A percentile compares a stretch with the other conserved stretches of the same genome.
phyloP scores from a whole-genome alignment of 2,329 filamentous ascomycete species.

The Ampelomyces quisqualis region DNA sequence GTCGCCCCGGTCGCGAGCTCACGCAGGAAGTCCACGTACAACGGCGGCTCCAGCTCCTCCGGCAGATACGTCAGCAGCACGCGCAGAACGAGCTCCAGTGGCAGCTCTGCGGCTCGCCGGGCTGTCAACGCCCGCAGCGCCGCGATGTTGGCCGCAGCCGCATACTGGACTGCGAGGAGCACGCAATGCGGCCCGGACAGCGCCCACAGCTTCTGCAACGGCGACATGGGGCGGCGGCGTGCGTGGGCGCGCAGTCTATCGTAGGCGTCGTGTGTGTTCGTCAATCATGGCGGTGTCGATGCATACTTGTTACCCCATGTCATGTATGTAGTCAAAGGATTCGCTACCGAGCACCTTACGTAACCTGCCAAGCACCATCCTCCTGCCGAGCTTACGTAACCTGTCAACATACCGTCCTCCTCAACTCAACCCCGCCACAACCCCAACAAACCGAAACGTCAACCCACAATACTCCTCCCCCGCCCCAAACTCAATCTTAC shows the following conservation, averaged over 20 bases:
- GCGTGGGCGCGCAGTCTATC: neutral
- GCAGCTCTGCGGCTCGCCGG: slow-evolving; percentile 59
- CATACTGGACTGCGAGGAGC: slow-evolving; percentile 70
- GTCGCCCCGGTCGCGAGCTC: slow-evolving; percentile 56
- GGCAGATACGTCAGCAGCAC: slow-evolving; percentile 77
- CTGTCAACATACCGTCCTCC: neutral
- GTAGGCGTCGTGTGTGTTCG: neutral
- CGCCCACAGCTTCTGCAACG: slow-evolving; percentile 31
- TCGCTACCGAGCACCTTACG: too few relatives aligned
- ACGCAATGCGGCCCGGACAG: slow-evolving; percentile 69
- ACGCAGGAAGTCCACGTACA: slow-evolving; percentile 63
- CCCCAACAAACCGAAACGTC: slow-evolving; percentile 11
- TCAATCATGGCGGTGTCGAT: too few relatives aligned
- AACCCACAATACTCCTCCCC: slow-evolving; percentile 1
- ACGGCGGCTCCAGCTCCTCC: slow-evolving; percentile 64
- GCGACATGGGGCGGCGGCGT: slow-evolving; percentile 21
- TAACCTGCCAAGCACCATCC: too few relatives aligned
- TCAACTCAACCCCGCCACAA: slow-evolving; percentile 1
- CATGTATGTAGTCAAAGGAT: neutral
- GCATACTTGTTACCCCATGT: too few relatives aligned
- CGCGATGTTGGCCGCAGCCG: slow-evolving; percentile 64
- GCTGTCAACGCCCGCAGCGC: slow-evolving; percentile 62
- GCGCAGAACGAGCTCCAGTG: slow-evolving; percentile 65
- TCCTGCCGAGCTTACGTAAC: too few relatives aligned
- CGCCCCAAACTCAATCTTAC: neutral